Base-by-base conservation (phyloP, 2,329 filamentous ascomycete species). In the Venturia aucupariae region DNA sequence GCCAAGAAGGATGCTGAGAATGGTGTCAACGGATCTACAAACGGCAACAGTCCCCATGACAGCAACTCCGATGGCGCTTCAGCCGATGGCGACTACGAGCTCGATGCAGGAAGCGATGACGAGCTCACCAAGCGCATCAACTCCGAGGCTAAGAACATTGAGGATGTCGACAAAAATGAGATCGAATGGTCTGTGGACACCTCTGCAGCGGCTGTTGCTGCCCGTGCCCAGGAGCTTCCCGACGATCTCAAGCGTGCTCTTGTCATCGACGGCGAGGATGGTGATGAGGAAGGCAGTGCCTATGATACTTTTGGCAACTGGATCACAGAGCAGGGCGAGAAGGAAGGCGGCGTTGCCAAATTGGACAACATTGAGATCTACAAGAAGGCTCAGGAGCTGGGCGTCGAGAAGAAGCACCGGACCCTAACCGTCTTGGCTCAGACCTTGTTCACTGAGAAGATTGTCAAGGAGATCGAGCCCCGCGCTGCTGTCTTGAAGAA, bases 121-220 rank as follows among this genome's bases (percentile, higher is more conserved):
- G 94, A 97, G 78, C 87, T 96, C 69, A 90, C 87, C 72, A 90
- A 90, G 75, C 84, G 82, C 70, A 88, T 88, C 76, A 86, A 86
- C 67, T 81, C 82, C 66, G 84, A 84, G 68, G 87, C 87, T 69
- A 82, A 86, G 71, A 88, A 89, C 73, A 88, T 97, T 72, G 83
- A 84, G 57, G 79, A 81, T 32, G 82, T 85, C 64, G 85, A 88
- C 71, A 83, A 85, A 72, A 90, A 92, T 77, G 90, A 97, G 69
- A 87, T 96, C 67, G 86, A 96, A 69, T 99, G 94, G 94, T 90
- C 92, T 67, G 90, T 97, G 66, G 94, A 99, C 76, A 94, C 95
- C 81, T 97, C 92, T 68, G 91, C 92, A 76, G 92, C 92, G 76
- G 94, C 94, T 69, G 89, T 97, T 81, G 92, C 89, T 80, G 93